Base-by-base conservation (phyloP, 139 green algal genomes). In the Haematococcus sp. region DNA sequence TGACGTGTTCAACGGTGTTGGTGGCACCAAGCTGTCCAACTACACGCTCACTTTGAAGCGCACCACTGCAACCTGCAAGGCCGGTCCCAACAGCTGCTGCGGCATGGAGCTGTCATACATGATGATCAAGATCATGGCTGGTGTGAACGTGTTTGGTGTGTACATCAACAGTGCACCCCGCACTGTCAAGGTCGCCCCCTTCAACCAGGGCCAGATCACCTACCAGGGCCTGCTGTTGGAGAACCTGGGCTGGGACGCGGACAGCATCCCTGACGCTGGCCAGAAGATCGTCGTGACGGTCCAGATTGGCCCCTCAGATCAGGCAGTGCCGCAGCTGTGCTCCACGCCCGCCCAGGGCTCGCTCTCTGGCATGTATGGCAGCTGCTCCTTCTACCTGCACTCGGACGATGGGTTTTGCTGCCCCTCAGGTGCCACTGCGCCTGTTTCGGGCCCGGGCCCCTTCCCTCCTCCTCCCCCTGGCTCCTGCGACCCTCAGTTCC, bases 331-430 rank as follows among this genome's bases (percentile, higher is more conserved):
- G 4, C 49, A 81, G 33, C 68, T 81, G 60, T 81, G 75, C 68
- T 68, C 71, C 31, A 11, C 68, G 3, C 68, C 67, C 7, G 32
- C 31, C 9, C 33, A 76, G 22, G 20, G 31, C 31, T 0, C n/a
- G 4, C 49, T 49, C 7, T 7, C 68, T 22, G 75, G 75, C 60
- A 54, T 13, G 11, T 65, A 60, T 43, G 68, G 75, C 68, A 59
- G 2, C 22, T 81, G 75, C 75, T 66, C 2, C 75, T 81, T 72
- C 61, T 73, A 69, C 60, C 28, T 81, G 49, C 58, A 81, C 33
- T 73, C 60, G 2, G 68, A 73, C 23, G 68, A 76, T 46, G 75
- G 75, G 11, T 52, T 69, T 4, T 69, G 61, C 61, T 69, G 61
- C 33, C 61, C 61, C 32, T 27, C 22, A 9, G 32, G 61, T 25